phyloP scores from a whole-genome alignment of 2,329 filamentous ascomycete species.

The Microsporum canis region DNA sequence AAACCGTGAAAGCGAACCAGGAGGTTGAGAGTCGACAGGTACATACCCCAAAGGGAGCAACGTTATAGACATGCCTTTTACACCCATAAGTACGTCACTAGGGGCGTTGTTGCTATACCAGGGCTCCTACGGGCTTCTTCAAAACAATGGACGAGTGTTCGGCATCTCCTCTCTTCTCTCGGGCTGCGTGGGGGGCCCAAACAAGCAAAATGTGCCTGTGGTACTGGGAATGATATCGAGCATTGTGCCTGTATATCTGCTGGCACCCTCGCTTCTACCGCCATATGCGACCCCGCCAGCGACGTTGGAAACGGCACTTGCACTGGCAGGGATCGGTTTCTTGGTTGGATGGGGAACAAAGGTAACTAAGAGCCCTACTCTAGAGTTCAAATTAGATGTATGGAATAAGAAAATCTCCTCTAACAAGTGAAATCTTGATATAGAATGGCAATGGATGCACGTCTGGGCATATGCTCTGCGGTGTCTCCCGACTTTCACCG shows the following conservation, averaged over 20 bases:
- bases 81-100: slow-evolving; percentile 41
- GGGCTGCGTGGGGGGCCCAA: slow-evolving; percentile 31
- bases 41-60: slow-evolving; percentile 16
- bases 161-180: slow-evolving; percentile 41
- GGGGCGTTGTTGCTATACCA: slow-evolving; percentile 43
- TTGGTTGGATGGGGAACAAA: slow-evolving; percentile 44
- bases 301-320: slow-evolving; percentile 26
- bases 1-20: background rate
- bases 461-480: slow-evolving; percentile 47
- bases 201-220: slow-evolving; percentile 34
- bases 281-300: slow-evolving; percentile 29
- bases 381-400: background rate
- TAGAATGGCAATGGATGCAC: slow-evolving; percentile 42
- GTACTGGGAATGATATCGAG: slow-evolving; percentile 39
- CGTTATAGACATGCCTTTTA: slow-evolving; percentile 27
- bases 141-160: slow-evolving; percentile 42
- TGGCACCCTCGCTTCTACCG: slow-evolving; percentile 38
- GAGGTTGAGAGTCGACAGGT: background rate
- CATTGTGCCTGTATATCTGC: slow-evolving; percentile 30
- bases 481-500: slow-evolving; percentile 39
- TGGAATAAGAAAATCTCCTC: background rate
- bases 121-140: slow-evolving; percentile 39
- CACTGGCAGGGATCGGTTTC: slow-evolving; percentile 33
- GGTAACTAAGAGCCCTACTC: slow-evolving; percentile 31
- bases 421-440: background rate